A percentile compares a stretch with the other conserved stretches of the same genome.
Evolutionary conservation across 129 eudicot species (phyloP).

Genomic region (Cynara cardunculus): DNA sequence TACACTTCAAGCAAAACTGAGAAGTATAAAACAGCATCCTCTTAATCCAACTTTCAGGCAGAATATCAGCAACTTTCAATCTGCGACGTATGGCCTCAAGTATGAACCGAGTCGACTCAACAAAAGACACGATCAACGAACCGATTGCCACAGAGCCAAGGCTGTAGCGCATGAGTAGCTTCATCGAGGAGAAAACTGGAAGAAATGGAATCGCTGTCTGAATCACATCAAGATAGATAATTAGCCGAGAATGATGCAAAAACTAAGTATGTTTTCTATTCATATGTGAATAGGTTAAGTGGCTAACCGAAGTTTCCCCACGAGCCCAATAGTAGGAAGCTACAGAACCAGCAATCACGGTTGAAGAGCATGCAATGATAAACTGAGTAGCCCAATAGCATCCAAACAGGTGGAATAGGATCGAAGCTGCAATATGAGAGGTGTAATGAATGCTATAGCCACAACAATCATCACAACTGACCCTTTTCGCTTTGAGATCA

Average conservation of each 20-base stretch:
- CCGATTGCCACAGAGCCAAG: slow-evolving; percentile 91
- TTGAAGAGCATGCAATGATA: slow-evolving; percentile 74
- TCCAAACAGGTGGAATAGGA: slow-evolving; percentile 85
- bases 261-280: background rate
- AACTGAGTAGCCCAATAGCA: slow-evolving; percentile 95
- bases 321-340: slow-evolving; percentile 99
- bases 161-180: slow-evolving; percentile 72
- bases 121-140: slow-evolving; percentile 71
- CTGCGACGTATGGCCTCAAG: slow-evolving; percentile 78
- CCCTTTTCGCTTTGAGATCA: slow-evolving; percentile 63
- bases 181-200: slow-evolving; percentile 94
- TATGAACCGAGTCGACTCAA: slow-evolving; percentile 76
- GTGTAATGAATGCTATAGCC: slow-evolving; percentile 80
- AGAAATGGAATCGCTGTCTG: slow-evolving; percentile 85
- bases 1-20: slow-evolving; percentile 46
- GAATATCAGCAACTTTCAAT: slow-evolving; percentile 62
- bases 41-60: slow-evolving; percentile 65
- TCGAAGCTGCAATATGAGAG: slow-evolving; percentile 76
- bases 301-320: slow-evolving; percentile 78
- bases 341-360: slow-evolving; percentile 92
- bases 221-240: slow-evolving; percentile 17
- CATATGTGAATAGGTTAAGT: slow-evolving; percentile 5
- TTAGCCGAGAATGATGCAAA: slow-evolving; percentile 11
- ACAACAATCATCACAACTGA: slow-evolving; percentile 88
- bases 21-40: slow-evolving; percentile 55